Evolutionary conservation across 2,329 filamentous ascomycete species (phyloP).

Genomic region (Tothia fuscella): DNA sequence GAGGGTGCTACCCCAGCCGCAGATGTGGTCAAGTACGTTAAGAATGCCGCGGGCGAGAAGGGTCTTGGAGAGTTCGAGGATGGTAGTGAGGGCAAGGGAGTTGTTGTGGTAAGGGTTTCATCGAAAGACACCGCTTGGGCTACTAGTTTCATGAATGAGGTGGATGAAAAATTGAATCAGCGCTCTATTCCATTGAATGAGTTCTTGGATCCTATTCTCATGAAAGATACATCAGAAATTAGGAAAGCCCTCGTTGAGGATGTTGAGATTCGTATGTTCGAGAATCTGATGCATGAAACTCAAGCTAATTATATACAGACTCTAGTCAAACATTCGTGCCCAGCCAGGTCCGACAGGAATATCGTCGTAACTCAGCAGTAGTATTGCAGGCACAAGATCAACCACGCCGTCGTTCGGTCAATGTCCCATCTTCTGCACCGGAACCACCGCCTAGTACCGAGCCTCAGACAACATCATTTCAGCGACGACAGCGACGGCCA

Average conservation of each 20-base stretch:
- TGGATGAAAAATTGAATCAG: conserved; percentile 65
- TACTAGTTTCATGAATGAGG: conserved; percentile 55
- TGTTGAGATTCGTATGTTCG: not conserved
- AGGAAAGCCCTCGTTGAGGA: conserved; percentile 45
- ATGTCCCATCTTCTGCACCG: too few species aligned
- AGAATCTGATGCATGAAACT: not conserved
- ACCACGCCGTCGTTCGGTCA: too few species aligned
- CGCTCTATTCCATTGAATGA: conserved; percentile 80
- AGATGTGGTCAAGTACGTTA: conserved; percentile 69
- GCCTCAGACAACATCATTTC: not conserved
- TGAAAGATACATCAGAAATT: conserved; percentile 61
- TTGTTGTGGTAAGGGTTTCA: conserved; percentile 58
- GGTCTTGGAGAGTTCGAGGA: conserved; percentile 52
- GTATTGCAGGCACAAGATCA: too few species aligned
- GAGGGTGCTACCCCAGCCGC: conserved; percentile 54
- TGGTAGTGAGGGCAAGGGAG: conserved; percentile 51
- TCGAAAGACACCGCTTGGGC: conserved; percentile 19
- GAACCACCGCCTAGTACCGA: conserved; percentile 1
- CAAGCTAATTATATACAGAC: not conserved
- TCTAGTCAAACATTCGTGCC: not conserved
- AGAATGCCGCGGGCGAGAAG: conserved; percentile 62
- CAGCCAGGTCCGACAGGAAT: too few species aligned
- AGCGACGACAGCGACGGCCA: conserved; percentile 19
- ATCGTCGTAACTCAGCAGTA: too few species aligned
- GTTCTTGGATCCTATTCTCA: conserved; percentile 79